Evolutionary conservation across 2,329 filamentous ascomycete genomes (phyloP).

Genomic region (Alternaria dauci): DNA sequence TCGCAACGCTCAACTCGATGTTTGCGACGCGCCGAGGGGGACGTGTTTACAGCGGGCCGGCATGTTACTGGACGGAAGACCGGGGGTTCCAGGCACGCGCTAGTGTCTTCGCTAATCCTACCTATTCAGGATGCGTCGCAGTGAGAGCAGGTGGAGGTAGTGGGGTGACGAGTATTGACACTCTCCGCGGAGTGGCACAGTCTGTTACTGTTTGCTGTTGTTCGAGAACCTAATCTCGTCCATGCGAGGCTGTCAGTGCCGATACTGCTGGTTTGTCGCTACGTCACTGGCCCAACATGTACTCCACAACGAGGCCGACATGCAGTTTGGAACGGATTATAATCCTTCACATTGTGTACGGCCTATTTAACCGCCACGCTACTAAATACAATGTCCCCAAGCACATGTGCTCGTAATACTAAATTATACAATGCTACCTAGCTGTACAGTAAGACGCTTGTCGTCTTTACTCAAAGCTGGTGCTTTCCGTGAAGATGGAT

Average conservation of each 20-base stretch:
- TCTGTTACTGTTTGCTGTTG: too few relatives aligned
- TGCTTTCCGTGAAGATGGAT: constrained; percentile 7
- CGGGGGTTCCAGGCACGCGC: constrained; percentile 14
- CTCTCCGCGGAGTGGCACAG: not conserved
- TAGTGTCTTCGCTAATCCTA: constrained; percentile 10
- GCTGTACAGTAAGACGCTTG: constrained; percentile 6
- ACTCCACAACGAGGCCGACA: not conserved
- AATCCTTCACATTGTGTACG: constrained; percentile 14
- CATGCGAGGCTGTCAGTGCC: not conserved
- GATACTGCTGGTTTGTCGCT: not conserved
- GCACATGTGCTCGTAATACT: constrained; percentile 17
- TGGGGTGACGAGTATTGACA: not conserved
- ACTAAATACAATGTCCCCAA: constrained; percentile 18
- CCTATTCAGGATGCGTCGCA: not conserved
- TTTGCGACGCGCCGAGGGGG: constrained; percentile 32
- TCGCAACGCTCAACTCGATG: constrained; percentile 20
- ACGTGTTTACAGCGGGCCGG: constrained; percentile 31
- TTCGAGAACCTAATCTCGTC: not conserved
- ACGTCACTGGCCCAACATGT: not conserved
- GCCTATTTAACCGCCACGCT: constrained; percentile 14
- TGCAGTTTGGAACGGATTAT: constrained; percentile 1
- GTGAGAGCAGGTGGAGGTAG: not conserved
- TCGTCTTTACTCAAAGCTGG: constrained; percentile 7
- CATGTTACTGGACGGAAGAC: constrained; percentile 20
- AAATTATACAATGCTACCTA: constrained; percentile 30